These are phyloP conservation scores for Perilla frutescens DNA, from an alignment of 257 asterid species.

Conservation along the genomic window DNA sequence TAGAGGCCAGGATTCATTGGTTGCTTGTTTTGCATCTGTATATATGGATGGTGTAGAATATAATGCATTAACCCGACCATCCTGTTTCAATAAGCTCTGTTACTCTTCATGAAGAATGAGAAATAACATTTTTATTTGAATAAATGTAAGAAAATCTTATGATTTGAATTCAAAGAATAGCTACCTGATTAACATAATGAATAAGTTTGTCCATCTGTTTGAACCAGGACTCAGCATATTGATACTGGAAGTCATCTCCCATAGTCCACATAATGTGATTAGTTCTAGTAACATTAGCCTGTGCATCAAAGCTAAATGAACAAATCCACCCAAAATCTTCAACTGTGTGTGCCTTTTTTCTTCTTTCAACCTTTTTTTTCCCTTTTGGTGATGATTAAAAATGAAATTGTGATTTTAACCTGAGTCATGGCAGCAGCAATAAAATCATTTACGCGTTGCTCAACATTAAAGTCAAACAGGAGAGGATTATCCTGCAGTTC, in stretches of 20 bases:
- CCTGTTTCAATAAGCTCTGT: conserved; percentile 55
- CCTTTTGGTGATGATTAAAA: neutral
- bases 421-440: conserved; percentile 73
- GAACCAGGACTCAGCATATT: conserved; percentile 91
- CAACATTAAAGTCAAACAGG: conserved; percentile 71
- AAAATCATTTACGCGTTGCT: conserved; percentile 69
- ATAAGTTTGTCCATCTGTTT: conserved; percentile 93
- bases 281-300: conserved; percentile 86
- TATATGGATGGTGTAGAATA: conserved; percentile 90
- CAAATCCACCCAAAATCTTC: neutral
- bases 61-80: conserved; percentile 82
- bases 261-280: conserved; percentile 96
- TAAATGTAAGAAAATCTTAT: neutral
- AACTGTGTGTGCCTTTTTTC: neutral
- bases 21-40: conserved; percentile 75
- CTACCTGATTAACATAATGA: conserved; percentile 84
- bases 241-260: conserved; percentile 92
- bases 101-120: conserved; percentile 2
- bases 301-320: conserved; percentile 38
- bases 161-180: conserved; percentile 10
- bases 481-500: conserved; percentile 76
- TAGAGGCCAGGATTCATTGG: conserved; percentile 72
- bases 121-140: neutral
- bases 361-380: neutral
- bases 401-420: conserved; percentile 43